Conservation (phyloP, 2,329 filamentous ascomycete species). For the Simplicillium sp. region DNA sequence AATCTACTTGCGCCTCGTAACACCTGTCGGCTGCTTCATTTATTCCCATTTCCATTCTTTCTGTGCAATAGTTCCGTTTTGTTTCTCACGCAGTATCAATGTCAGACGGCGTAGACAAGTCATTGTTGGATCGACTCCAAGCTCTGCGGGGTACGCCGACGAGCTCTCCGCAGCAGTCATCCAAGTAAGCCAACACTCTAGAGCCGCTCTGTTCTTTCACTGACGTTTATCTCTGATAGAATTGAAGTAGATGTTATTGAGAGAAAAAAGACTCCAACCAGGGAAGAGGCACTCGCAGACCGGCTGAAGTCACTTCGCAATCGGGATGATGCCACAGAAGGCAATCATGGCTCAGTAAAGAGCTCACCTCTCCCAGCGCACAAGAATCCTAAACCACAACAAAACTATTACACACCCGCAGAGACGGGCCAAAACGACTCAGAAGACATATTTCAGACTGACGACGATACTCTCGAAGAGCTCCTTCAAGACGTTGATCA, state of each 20-base stretch:
- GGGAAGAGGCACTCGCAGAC: conserved; percentile 41
- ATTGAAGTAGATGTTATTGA: conserved; percentile 29
- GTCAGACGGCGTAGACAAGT: conserved; percentile 30
- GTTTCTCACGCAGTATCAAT: too few relatives aligned
- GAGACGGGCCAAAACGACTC: conserved; percentile 22
- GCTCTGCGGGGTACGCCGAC: conserved; percentile 35
- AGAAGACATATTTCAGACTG: conserved; percentile 31
- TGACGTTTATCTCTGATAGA: conserved; percentile 15
- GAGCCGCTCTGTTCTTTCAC: conserved; percentile 2
- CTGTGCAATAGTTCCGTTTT: too few relatives aligned
- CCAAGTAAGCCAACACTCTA: conserved; percentile 19
- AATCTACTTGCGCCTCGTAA: background rate
- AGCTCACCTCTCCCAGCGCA: background rate
- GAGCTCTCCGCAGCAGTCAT: conserved; percentile 20
- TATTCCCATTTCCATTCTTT: background rate
- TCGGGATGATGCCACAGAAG: conserved; percentile 2
- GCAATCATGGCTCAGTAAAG: conserved; percentile 17
- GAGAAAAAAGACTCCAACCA: conserved; percentile 29
- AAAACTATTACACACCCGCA: background rate
- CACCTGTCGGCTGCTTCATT: too few relatives aligned
- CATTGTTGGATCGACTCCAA: conserved; percentile 43
- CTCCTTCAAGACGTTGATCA: conserved; percentile 33
- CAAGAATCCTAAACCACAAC: conserved; percentile 1
- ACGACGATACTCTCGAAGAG: conserved; percentile 43
- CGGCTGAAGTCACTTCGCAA: conserved; percentile 42